Percentiles rank a stretch among this genome's conserved stretches.
Evolutionary conservation across 257 asterid genomes (phyloP).

Genomic region (Salvia splendens): DNA sequence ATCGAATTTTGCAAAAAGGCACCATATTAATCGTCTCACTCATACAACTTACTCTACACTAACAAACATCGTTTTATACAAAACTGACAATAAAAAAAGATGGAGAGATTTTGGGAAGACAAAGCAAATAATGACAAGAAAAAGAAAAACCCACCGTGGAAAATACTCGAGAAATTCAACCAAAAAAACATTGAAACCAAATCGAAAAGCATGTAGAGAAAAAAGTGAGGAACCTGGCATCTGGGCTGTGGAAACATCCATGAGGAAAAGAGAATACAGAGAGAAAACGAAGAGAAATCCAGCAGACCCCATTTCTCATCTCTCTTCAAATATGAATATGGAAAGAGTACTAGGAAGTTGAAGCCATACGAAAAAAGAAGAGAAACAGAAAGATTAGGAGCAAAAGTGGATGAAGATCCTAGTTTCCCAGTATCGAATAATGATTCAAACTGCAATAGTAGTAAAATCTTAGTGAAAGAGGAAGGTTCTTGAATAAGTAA

Average conservation of each 20-base stretch:
- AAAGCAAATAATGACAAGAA: neutral
- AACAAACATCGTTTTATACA: neutral
- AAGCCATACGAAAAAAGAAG: constrained; percentile 39
- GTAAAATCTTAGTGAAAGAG: constrained; percentile 25
- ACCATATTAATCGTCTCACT: constrained; percentile 8
- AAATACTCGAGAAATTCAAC: constrained; percentile 6
- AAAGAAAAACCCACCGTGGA: constrained; percentile 15
- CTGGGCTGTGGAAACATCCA: constrained; percentile 70
- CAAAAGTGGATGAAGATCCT: constrained; percentile 16
- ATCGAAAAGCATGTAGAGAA: neutral
- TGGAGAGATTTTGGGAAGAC: neutral
- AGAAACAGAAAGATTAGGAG: constrained; percentile 20
- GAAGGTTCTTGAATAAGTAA: constrained; percentile 35
- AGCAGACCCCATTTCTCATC: constrained; percentile 53
- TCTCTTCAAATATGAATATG: constrained; percentile 17
- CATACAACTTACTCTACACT: constrained; percentile 20
- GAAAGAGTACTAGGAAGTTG: constrained; percentile 35
- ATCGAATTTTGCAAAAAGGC: constrained; percentile 11
- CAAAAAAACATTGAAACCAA: neutral
- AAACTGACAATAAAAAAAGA: constrained; percentile 26
- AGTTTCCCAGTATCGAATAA: too few relatives aligned
- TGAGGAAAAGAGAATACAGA: constrained; percentile 40
- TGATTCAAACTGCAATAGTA: neutral
- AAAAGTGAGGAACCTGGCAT: constrained; percentile 67
- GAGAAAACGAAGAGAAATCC: constrained; percentile 36